Conservation (phyloP, 192 early-diverging fungal genomes). For the Backusella sp. region DNA sequence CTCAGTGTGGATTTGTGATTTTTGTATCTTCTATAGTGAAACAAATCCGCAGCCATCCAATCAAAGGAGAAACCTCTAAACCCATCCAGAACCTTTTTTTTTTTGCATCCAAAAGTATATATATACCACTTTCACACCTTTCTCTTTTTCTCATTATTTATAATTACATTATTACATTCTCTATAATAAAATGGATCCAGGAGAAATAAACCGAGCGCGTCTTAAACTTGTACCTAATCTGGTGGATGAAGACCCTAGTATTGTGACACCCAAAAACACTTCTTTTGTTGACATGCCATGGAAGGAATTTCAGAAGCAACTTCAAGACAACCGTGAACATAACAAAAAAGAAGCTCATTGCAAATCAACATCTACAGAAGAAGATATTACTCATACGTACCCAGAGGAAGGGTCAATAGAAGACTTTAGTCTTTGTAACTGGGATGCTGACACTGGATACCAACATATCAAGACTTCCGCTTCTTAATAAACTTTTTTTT, state of each 20-base stretch:
- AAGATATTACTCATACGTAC: background rate
- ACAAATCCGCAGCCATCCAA: background rate
- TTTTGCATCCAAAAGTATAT: background rate
- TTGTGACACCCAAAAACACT: conserved; percentile 21
- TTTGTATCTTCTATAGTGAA: background rate
- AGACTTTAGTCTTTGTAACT: conserved; percentile 9
- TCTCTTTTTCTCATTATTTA: background rate
- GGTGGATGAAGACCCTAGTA: conserved; percentile 21
- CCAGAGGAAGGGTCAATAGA: conserved; percentile 2
- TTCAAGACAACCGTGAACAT: background rate
- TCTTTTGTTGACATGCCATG: conserved; percentile 17
- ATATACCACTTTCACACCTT: background rate
- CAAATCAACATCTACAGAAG: background rate
- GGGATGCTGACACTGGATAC: conserved; percentile 11
- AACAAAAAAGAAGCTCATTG: background rate
- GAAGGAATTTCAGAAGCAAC: conserved; percentile 5
- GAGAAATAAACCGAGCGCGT: background rate
- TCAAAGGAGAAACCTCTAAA: background rate
- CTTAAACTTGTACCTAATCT: conserved; percentile 21
- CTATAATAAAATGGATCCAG: conserved; percentile 12
- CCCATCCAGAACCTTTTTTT: background rate
- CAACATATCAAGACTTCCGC: background rate
- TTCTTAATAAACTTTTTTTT: background rate
- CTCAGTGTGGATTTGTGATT: background rate
- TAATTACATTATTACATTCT: background rate